Base-by-base conservation (phyloP, 208 protist genomes). In the Vickermania ingenoplastis region DNA sequence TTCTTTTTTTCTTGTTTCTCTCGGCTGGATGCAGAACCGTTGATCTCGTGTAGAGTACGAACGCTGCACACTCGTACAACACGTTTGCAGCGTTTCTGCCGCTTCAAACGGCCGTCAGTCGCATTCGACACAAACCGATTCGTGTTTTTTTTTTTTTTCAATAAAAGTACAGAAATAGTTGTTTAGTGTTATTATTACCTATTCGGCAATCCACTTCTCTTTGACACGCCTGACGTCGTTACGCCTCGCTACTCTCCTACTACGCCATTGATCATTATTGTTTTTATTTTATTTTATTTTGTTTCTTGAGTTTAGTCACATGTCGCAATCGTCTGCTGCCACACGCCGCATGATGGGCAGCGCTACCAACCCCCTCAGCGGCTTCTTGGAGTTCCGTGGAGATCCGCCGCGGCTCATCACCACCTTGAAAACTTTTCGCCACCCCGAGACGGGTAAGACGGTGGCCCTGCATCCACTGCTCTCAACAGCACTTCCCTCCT, bases 281-380 rank as follows among this genome's bases (percentile, higher is more conserved):
- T 45, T 45, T n/a, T 45, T 45, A 45, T n/a, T 17, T 45, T 45
- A 17, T n/a, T 45, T 45, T 45, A 45, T 45, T 45, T n/a, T n/a
- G 17, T 0, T 17, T 7, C 36, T 45, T n/a, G 36, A n/a, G 17
- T 17, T 45, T 45, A 17, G 11, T 45, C 36, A n/a, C 17, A n/a
- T 17, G 36, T 7, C 17, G 36, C 36, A 45, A 45, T 45, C 7
- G 36, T 45, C 7, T 45, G 36, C 36, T 45, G 11, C 17, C 36
- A 45, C 36, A 45, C 36, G 36, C 36, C 36, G 36, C 11, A 45
- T 45, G 36, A n/a, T n/a, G n/a, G n/a, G n/a, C n/a, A 73, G 77
- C 31, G 82, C 79, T 24, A 83, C 87, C 80, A 65, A 85, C 26
- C 87, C 89, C 81, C 86, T 78, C 3, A 88, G 81, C 61, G 86